These are phyloP conservation scores for Quillaja saponaria DNA, from an alignment of 306 rosid species.

Conservation along the genomic window DNA sequence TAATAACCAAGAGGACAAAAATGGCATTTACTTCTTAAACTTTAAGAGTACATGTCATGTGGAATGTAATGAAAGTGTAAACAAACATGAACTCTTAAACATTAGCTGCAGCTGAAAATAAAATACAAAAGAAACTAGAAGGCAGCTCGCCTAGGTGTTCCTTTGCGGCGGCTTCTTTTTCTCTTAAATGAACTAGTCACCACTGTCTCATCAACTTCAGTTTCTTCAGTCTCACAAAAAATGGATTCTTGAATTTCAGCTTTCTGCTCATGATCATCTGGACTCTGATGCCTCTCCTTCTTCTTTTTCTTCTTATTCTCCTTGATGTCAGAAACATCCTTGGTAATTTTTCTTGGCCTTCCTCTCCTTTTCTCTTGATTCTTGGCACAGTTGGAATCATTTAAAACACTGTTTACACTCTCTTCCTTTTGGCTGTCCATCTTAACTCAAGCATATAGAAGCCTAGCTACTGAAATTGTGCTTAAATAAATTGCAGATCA, in stretches of 20 bases:
- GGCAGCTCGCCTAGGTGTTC: conserved; percentile 30
- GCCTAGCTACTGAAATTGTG: background rate
- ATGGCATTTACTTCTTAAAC: no score
- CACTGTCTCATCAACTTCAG: background rate
- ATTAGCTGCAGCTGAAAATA: no score
- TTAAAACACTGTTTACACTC: conserved; percentile 20
- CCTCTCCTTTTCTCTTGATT: conserved; percentile 6
- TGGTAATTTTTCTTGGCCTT: conserved; percentile 10
- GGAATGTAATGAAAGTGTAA: no score
- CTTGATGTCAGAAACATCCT: background rate
- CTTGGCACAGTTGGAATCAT: background rate
- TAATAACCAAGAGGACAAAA: no score
- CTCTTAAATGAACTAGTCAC: background rate
- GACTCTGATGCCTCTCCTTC: background rate
- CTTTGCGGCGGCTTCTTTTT: conserved; percentile 19
- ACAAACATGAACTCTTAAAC: no score
- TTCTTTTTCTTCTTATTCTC: background rate
- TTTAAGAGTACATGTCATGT: no score
- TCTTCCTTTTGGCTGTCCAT: conserved; percentile 20
- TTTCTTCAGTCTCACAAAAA: background rate
- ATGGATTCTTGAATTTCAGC: background rate
- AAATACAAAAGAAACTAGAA: no score
- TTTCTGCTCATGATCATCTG: background rate
- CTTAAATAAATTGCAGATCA: background rate
- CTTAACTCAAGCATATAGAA: background rate